phyloP scores from a whole-genome alignment of 192 early-diverging fungal species.

The Backusella australiensis region DNA sequence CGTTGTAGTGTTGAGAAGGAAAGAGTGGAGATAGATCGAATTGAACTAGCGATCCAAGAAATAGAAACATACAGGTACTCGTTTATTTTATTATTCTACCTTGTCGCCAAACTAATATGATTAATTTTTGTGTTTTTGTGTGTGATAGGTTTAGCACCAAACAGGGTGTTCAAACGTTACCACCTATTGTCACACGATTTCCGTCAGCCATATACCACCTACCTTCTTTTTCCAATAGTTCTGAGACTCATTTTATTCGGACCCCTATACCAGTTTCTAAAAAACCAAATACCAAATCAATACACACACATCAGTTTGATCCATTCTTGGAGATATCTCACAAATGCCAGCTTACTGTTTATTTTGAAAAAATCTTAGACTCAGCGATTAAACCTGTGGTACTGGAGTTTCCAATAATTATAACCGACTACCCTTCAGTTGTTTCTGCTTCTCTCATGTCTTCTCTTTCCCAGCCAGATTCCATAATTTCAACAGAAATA shows the following conservation, averaged over 20 bases:
- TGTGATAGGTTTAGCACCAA: slow-evolving; percentile 26
- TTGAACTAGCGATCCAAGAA: slow-evolving; percentile 31
- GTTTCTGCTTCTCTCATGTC: neutral
- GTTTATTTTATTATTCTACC: neutral
- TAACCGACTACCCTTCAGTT: slow-evolving; percentile 29
- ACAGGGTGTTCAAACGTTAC: slow-evolving; percentile 20
- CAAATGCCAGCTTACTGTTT: slow-evolving; percentile 17
- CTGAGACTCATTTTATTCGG: slow-evolving; percentile 36
- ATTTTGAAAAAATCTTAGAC: slow-evolving; percentile 17
- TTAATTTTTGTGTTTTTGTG: neutral
- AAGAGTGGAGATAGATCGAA: slow-evolving; percentile 25
- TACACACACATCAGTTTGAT: slow-evolving; percentile 26
- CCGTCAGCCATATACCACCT: slow-evolving; percentile 26
- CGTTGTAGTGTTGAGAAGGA: slow-evolving; percentile 40
- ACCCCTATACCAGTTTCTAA: slow-evolving; percentile 25
- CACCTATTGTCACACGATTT: slow-evolving; percentile 23
- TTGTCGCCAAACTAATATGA: neutral
- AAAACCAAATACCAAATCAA: neutral
- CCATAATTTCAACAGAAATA: neutral
- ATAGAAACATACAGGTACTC: slow-evolving; percentile 32
- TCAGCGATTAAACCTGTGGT: slow-evolving; percentile 9
- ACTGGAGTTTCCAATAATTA: slow-evolving; percentile 32
- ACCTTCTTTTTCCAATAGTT: slow-evolving; percentile 17
- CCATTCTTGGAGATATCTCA: slow-evolving; percentile 36
- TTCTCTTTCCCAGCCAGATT: neutral